Base-by-base conservation (phyloP, 2,329 filamentous ascomycete species). In the Ceratocystis colombiana region DNA sequence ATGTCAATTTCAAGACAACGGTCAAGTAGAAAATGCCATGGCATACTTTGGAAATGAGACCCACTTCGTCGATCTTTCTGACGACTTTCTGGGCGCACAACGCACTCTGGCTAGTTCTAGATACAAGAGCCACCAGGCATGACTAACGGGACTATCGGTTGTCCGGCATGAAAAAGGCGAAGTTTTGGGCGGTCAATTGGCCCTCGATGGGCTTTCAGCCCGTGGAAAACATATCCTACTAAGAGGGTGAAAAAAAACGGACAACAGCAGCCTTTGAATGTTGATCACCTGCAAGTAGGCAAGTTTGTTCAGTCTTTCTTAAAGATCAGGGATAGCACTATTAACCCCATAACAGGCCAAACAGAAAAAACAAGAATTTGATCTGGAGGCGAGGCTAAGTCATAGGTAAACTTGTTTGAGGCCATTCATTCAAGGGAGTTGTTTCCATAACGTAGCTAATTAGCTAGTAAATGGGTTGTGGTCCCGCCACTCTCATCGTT, bases 31-130 rank as follows among this genome's bases (percentile, higher is more conserved):
- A 10, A 37, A 59, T 37, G 30, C 55, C 8, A 10, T 25, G 48
- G 48, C 22, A 28, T 15, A 25, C 22, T 25, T 25, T 53, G 20
- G 28, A n/a, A 20, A 57, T 25, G 30, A n/a, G 55, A 59, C 55
- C 55, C 55, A 37, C 55, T 59, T 59, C 15, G 55, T 4, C 7
- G 55, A 59, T 59, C 55, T 59, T n/a, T 30, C 30, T 28, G 55
- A 8, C 37, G 55, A 37, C 8, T 37, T 15, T 8, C 55, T 37
- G 28, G 30, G 25, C 55, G 30, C 55, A 59, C 22, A 53, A 25
- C 22, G 22, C 22, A 53, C 25, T 25, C 48, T 22, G 48, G 20
- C 48, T 20, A 53, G 20, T 28, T 10, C 48, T 12, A 53, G 15
- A 37, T 59, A 20, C 33, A 30, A 59, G 55, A 37, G 48, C 48